A percentile compares a stretch with the other conserved stretches of the same genome.
Conservation (phyloP, 2,329 filamentous ascomycete genomes). For the Fusarium virguliforme region DNA sequence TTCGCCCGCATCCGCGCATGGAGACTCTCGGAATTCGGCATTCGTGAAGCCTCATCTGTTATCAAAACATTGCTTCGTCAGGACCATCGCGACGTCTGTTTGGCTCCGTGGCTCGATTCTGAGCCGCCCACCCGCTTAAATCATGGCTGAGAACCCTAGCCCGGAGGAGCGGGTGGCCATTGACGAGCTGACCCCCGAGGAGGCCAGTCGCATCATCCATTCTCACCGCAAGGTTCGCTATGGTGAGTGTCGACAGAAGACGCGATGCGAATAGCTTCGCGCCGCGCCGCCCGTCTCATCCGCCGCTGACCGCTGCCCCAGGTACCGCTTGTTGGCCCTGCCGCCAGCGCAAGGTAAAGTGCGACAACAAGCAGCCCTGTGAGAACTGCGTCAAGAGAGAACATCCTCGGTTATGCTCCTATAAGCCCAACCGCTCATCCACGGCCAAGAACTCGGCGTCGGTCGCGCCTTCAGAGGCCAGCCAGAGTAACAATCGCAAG, state of each 20-base stretch:
- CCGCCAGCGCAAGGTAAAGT: conserved; percentile 78
- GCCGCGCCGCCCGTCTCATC: conserved; percentile 17
- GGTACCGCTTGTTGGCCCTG: conserved; percentile 78
- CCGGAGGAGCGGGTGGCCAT: conserved; percentile 64
- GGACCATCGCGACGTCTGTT: conserved; percentile 45
- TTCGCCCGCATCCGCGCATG: conserved; percentile 46
- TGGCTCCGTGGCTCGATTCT: conserved; percentile 46
- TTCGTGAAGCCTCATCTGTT: conserved; percentile 51
- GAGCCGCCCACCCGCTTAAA: conserved; percentile 47
- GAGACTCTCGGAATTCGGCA: conserved; percentile 58
- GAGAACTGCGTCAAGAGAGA: conserved; percentile 79
- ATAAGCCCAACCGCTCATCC: conserved; percentile 72
- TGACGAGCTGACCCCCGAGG: conserved; percentile 74
- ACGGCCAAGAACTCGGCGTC: conserved; percentile 57
- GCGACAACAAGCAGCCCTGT: conserved; percentile 78
- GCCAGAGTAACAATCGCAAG: conserved; percentile 52
- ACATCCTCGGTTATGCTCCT: conserved; percentile 76
- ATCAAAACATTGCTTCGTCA: conserved; percentile 48
- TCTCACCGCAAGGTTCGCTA: conserved; percentile 79
- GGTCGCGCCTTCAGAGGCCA: conserved; percentile 48
- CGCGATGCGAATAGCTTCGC: conserved; percentile 40
- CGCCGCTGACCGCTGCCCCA: conserved; percentile 52
- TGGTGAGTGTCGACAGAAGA: conserved; percentile 62
- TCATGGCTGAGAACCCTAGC: conserved; percentile 64
- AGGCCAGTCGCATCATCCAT: conserved; percentile 78